phyloP scores from a whole-genome alignment of 192 early-diverging fungal species.

The Dimargaris cristalligena region DNA sequence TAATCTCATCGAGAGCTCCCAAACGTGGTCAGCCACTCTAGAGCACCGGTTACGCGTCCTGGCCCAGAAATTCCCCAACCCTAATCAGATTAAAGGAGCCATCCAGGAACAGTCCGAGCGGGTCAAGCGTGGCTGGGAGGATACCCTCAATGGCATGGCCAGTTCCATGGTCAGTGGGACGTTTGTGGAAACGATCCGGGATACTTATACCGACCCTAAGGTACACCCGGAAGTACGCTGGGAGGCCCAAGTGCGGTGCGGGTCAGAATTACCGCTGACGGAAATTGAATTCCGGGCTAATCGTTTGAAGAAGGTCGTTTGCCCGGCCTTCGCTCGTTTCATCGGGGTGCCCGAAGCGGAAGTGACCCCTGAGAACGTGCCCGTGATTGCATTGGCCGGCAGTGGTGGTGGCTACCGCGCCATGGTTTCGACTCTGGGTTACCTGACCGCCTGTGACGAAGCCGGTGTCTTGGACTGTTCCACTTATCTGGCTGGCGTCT shows the following conservation, averaged over 20 bases:
- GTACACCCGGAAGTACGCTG: neutral
- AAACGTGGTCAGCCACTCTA: neutral
- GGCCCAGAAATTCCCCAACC: neutral
- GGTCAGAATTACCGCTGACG: slow-evolving; percentile 7
- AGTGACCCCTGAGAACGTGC: slow-evolving; percentile 50
- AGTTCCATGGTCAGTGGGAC: neutral
- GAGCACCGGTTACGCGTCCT: neutral
- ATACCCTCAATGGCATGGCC: neutral
- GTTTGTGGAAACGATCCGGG: neutral
- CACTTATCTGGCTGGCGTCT: slow-evolving; percentile 52
- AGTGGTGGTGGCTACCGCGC: slow-evolving; percentile 73
- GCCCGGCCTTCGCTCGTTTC: slow-evolving; percentile 60
- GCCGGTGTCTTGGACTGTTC: slow-evolving; percentile 47
- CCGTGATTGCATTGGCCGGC: slow-evolving; percentile 49
- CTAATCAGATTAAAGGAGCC: neutral
- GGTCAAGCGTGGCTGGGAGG: neutral
- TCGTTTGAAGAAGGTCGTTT: slow-evolving; percentile 31
- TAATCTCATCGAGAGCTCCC: neutral
- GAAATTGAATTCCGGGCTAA: slow-evolving; percentile 28
- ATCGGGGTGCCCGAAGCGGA: slow-evolving; percentile 46
- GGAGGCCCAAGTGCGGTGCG: slow-evolving; percentile 5
- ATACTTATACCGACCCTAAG: neutral
- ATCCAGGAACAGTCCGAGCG: neutral
- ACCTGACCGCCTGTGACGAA: slow-evolving; percentile 43
- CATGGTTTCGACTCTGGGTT: slow-evolving; percentile 59